Evolutionary conservation across 2,329 filamentous ascomycete genomes (phyloP).

Genomic region (Neocatenulostroma microsporum): DNA sequence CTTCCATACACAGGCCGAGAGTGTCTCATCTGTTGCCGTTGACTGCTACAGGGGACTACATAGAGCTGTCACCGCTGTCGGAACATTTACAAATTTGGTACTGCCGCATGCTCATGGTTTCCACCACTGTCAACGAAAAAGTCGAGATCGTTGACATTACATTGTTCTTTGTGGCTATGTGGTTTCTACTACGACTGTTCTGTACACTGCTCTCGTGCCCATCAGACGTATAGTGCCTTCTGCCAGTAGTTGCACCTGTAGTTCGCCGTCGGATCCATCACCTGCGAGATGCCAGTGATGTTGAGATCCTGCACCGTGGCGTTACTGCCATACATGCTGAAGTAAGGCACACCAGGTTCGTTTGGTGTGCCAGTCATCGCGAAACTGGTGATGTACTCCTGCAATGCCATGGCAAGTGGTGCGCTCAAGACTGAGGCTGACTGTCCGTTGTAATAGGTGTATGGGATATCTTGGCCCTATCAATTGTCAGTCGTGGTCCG

Average conservation of each 20-base stretch:
- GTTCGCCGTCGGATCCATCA: conserved; percentile 41
- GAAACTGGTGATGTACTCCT: conserved; percentile 41
- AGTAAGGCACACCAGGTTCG: conserved; percentile 34
- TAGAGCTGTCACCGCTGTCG: too few species aligned
- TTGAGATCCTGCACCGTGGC: conserved; percentile 40
- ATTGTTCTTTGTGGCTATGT: too few species aligned
- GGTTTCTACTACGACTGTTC: too few species aligned
- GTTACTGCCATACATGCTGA: conserved; percentile 41
- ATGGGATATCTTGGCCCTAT: conserved; percentile 42
- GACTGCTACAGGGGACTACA: too few species aligned
- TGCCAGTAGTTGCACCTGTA: conserved; percentile 49
- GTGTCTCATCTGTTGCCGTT: too few species aligned
- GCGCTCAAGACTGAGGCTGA: conserved; percentile 8
- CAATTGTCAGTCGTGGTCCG: not conserved
- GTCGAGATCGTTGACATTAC: too few species aligned
- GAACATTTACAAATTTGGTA: too few species aligned
- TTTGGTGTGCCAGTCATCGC: conserved; percentile 34
- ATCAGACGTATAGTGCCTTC: conserved; percentile 36
- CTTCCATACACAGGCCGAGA: too few species aligned
- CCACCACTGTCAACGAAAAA: too few species aligned
- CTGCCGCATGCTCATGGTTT: too few species aligned
- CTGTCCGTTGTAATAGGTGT: conserved; percentile 44
- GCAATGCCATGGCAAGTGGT: conserved; percentile 35
- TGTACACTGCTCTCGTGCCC: too few species aligned
- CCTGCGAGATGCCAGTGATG: conserved; percentile 33